Evolutionary conservation across 768 basidiomycete genomes (phyloP).

Genomic region (Amanita pallidorosea): DNA sequence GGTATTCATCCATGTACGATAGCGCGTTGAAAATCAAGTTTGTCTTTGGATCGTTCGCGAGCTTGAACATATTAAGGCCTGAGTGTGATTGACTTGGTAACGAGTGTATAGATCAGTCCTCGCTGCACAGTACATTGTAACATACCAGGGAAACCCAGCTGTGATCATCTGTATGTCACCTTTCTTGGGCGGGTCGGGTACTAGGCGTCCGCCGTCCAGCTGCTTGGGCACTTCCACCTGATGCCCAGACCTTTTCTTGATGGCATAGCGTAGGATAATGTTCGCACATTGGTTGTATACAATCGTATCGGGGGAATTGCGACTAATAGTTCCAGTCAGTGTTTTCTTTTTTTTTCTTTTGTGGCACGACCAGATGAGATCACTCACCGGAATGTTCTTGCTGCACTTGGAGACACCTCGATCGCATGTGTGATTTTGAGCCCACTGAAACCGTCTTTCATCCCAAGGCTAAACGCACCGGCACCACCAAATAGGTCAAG

Average conservation of each 20-base stretch:
- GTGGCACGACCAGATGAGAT: not conserved
- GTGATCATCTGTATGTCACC: constrained; percentile 51
- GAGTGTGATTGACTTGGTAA: constrained; percentile 63
- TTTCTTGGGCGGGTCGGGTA: constrained; percentile 38
- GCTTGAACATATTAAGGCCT: constrained; percentile 57
- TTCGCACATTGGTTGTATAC: constrained; percentile 72
- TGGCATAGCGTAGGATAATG: constrained; percentile 41
- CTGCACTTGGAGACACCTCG: constrained; percentile 71
- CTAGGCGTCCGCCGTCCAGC: constrained; percentile 21
- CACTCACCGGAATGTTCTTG: constrained; percentile 48
- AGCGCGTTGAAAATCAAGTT: constrained; percentile 55
- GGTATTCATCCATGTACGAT: constrained; percentile 37
- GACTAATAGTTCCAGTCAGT: constrained; percentile 19
- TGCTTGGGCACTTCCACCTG: constrained; percentile 27
- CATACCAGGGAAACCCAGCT: constrained; percentile 71
- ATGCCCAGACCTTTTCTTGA: constrained; percentile 39
- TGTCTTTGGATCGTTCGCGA: constrained; percentile 55
- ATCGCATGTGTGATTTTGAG: constrained; percentile 53
- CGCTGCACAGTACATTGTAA: constrained; percentile 1
- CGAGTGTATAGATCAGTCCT: not conserved
- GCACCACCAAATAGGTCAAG: constrained; percentile 42
- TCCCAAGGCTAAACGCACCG: constrained; percentile 53
- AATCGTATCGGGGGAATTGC: constrained; percentile 38
- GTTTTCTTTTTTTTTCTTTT: too few relatives aligned
- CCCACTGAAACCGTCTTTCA: constrained; percentile 42